Conservation (phyloP, 208 protist genomes). For the Trypanosoma rangeli region DNA sequence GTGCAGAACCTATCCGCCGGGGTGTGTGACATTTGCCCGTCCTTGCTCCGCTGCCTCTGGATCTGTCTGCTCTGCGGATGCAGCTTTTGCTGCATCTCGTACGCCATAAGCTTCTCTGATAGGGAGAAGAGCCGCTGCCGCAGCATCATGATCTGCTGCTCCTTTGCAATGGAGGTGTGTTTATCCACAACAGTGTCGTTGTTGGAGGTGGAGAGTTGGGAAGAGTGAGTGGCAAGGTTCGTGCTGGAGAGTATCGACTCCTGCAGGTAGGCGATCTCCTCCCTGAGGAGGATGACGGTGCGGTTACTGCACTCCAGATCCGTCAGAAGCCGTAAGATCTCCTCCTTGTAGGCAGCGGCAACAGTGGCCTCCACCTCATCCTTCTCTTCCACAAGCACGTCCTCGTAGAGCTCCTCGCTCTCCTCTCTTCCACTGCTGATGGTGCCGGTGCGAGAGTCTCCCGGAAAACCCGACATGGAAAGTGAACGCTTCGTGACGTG, state of each 20-base stretch:
- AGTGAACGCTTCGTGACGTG: conserved; percentile 20
- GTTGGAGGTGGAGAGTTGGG: background rate
- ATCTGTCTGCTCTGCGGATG: background rate
- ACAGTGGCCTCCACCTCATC: conserved; percentile 38
- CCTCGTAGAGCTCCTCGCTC: conserved; percentile 33
- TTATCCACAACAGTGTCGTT: background rate
- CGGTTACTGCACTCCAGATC: conserved; percentile 51
- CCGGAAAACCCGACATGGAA: background rate
- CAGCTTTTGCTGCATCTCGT: background rate
- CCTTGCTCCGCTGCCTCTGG: background rate
- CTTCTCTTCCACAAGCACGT: conserved; percentile 35
- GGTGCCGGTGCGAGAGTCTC: background rate
- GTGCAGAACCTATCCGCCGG: background rate
- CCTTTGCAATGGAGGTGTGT: conserved; percentile 62
- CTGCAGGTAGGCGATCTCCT: conserved; percentile 42
- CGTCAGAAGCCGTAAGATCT: conserved; percentile 56
- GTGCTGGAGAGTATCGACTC: background rate
- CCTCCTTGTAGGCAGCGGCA: conserved; percentile 41
- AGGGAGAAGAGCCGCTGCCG: conserved; percentile 74
- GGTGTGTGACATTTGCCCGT: background rate
- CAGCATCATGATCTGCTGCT: conserved; percentile 84
- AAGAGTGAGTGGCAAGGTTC: background rate
- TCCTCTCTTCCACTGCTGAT: background rate
- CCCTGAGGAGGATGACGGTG: conserved; percentile 32
- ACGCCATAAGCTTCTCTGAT: conserved; percentile 45